These are phyloP conservation scores for Hypoxylon sp. DNA, from an alignment of 2,329 filamentous ascomycete genomes.

Conservation along the genomic window DNA sequence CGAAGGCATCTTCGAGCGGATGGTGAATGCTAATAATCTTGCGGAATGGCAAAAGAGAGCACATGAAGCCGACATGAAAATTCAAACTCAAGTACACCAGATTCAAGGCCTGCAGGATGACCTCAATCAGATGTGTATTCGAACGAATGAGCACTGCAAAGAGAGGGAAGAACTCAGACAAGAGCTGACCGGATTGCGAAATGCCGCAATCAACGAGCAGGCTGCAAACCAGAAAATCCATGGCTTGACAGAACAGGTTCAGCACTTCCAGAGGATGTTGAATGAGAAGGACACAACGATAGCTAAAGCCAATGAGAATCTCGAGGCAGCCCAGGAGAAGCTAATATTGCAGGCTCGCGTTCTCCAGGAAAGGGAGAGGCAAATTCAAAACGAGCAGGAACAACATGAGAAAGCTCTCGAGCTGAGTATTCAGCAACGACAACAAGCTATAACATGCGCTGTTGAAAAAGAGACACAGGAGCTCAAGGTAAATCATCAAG, in stretches of 20 bases:
- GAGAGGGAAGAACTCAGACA: conserved; percentile 35
- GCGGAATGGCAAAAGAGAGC: conserved; percentile 46
- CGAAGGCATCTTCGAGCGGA: conserved; percentile 23
- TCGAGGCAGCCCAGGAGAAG: conserved; percentile 34
- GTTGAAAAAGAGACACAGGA: conserved; percentile 56
- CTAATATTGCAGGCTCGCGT: conserved; percentile 31
- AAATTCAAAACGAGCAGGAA: conserved; percentile 40
- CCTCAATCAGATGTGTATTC: conserved; percentile 25
- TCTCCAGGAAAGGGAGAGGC: conserved; percentile 37
- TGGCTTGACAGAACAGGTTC: conserved; percentile 30
- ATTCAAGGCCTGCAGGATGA: conserved; percentile 43
- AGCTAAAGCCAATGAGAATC: conserved; percentile 28
- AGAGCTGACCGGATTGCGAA: conserved; percentile 32
- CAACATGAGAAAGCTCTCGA: conserved; percentile 35
- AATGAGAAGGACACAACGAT: conserved; percentile 40
- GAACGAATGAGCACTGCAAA: conserved; percentile 24
- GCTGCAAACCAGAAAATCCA: conserved; percentile 26
- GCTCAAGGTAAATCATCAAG: conserved; percentile 49
- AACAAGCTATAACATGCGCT: conserved; percentile 50
- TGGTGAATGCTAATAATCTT: conserved; percentile 15
- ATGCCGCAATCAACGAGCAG: conserved; percentile 21
- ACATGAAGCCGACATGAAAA: conserved; percentile 26
- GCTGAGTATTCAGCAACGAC: conserved; percentile 32
- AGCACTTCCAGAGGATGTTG: conserved; percentile 31
- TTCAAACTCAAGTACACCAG: conserved; percentile 23